Percentiles rank a stretch among this genome's conserved stretches.
Conservation (phyloP, 257 asterid genomes). For the Ehretia macrophylla region DNA sequence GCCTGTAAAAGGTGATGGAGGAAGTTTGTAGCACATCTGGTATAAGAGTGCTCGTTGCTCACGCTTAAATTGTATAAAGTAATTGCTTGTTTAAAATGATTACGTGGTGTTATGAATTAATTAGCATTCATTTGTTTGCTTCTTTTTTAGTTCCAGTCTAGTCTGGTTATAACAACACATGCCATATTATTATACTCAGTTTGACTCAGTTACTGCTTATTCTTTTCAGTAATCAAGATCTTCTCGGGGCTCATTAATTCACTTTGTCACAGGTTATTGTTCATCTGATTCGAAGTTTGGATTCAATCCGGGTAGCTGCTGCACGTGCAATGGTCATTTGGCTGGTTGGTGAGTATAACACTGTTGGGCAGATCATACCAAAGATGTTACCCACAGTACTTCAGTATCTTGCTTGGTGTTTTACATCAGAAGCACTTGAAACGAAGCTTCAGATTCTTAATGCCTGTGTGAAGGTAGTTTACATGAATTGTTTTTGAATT, state of each 20-base stretch:
- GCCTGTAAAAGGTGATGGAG: too few relatives aligned
- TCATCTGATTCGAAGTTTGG: conserved; percentile 74
- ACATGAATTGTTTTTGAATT: conserved; percentile 1
- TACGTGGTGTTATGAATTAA: too few relatives aligned
- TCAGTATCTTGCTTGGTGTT: conserved; percentile 70
- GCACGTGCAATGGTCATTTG: conserved; percentile 93
- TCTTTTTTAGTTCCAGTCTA: too few relatives aligned
- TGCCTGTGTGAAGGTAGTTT: conserved; percentile 76
- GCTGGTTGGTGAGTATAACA: conserved; percentile 90
- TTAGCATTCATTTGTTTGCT: too few relatives aligned
- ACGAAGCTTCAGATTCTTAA: conserved; percentile 90
- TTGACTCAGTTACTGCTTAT: not conserved
- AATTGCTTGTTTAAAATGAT: too few relatives aligned
- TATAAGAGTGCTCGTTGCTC: too few relatives aligned
- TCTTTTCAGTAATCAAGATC: not conserved
- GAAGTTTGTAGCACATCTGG: too few relatives aligned
- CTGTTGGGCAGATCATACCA: conserved; percentile 51
- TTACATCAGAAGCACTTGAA: conserved; percentile 67
- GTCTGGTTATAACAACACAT: too few relatives aligned
- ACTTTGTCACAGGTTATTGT: conserved; percentile 62
- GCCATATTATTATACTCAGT: not conserved
- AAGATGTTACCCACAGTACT: conserved; percentile 65
- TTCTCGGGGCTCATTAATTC: conserved; percentile 16
- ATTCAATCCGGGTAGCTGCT: conserved; percentile 63
- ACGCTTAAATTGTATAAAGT: too few relatives aligned